Base-by-base conservation (phyloP, 2,329 filamentous ascomycete genomes). In the Thielaviopsis populi region DNA sequence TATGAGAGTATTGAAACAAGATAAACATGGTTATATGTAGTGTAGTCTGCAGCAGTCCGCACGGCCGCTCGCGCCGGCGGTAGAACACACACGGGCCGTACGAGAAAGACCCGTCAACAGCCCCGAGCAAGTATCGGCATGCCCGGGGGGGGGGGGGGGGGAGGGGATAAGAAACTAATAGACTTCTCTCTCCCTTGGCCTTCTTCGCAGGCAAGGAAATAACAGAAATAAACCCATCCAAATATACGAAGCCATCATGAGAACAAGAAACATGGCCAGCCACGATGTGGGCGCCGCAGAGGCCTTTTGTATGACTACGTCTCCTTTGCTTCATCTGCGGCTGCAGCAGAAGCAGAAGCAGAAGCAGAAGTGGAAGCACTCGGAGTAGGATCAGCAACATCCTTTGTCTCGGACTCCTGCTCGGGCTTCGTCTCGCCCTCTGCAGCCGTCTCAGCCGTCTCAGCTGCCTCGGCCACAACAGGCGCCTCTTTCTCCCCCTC, bases 331-430 rank as follows among this genome's bases (percentile, higher is more conserved):
- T 63, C 22, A 53, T 64, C 61, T 40, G 54, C 27, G 30, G 68
- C 61, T 8, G 30, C 33, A 11, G 43, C 43, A 19, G 59, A 10
- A 37, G 61, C 53, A 22, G 59, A 2, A 42, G 65, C 64, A 8
- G 68, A 70, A 7, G 24, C 64, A 17, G 61, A 33, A 2, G n/a
- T 46, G 42, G 33, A 27, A 6, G 53, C 68, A n/a, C n/a, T n/a
- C n/a, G n/a, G n/a, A n/a, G n/a, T n/a, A n/a, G n/a, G n/a, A n/a
- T 68, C 69, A n/a, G 59, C 46, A 8, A 53, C 30, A 19, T 67
- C 63, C 10, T 68, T 63, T 15, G 68, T 63, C 17, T 68, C 59
- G 30, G 69, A 67, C 37, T 68, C 68, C 15, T 68, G 66, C 3
- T 66, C 59, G 11, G 67, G 63, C 41, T 68, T 66, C n/a, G 62